Base-by-base conservation (phyloP, 169 alveolate species). In the Prorocentrum cordatum region DNA sequence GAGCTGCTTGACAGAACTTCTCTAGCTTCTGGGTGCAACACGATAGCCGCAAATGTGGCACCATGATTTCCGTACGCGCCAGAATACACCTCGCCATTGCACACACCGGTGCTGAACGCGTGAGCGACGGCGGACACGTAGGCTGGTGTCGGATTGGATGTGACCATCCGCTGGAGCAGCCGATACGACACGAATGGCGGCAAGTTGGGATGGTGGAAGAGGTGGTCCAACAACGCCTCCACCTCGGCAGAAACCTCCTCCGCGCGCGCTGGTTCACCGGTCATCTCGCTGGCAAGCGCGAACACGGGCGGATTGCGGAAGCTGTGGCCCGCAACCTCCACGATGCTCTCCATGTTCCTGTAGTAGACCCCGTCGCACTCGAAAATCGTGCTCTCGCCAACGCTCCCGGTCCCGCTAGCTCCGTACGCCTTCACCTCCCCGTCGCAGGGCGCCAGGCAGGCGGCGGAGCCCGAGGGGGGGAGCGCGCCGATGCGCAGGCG, bases 41-140 rank as follows among this genome's bases (percentile, higher is more conserved):
- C 26, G 27, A 79, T 79, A 18, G 88, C 88, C 9, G 88, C 77
- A 2, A 33, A 18, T 22, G 88, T 79, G 2, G 88, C 88, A 6
- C 66, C 88, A 42, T 59, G 75, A 47, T 79, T 75, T 3, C 88
- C 88, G 58, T 77, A 77, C 33, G n/a, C 27, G 75, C 88, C 88
- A 6, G 88, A 79, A 64, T 79, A 79, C 20, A 75, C 59, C 29
- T 67, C 47, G 27, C 66, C 87, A 4, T 20, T 26, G 39, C 58
- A 77, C 26, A 12, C 39, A 24, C 88, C 88, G 2, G 29, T 79
- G 26, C 35, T 58, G 88, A 79, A 79, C 22, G 88, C 88, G 16
- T 58, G 64, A 4, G 88, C 88, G 31, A 79, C 88, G 33, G 42
- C 67, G 24, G 16, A 33, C 47, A 79, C 75, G 27, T 79, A 79